A percentile compares a stretch with the other conserved stretches of the same genome.
phyloP scores from a whole-genome alignment of 176 grass and related monocot genomes.

The Juncus inflexus region DNA sequence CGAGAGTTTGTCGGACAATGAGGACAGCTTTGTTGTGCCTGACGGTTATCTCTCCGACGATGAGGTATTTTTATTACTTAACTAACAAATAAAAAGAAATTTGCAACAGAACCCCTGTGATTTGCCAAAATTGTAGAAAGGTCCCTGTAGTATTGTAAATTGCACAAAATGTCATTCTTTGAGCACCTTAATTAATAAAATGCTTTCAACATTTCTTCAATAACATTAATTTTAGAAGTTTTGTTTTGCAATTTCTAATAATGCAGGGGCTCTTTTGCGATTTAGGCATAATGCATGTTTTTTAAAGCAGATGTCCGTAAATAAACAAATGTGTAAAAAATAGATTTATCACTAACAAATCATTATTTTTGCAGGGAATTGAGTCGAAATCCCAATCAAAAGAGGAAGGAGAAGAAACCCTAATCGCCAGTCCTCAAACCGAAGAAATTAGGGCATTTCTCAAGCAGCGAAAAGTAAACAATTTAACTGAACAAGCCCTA shows the following conservation, averaged over 20 bases:
- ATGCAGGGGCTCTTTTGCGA: too few relatives aligned
- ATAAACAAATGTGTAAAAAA: not conserved
- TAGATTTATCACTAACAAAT: not conserved
- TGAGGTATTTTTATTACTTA: conserved; percentile 38
- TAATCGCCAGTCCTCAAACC: conserved; percentile 32
- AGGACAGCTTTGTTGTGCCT: conserved; percentile 97
- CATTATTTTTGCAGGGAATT: conserved; percentile 59
- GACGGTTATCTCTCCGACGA: conserved; percentile 92
- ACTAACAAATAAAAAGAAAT: not conserved
- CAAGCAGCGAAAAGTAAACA: conserved; percentile 58
- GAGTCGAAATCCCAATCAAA: conserved; percentile 42
- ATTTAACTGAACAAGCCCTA: conserved; percentile 88
- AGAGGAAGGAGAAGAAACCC: conserved; percentile 48
- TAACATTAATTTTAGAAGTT: too few relatives aligned
- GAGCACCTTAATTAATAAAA: too few relatives aligned
- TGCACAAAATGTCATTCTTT: too few relatives aligned
- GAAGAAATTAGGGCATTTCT: conserved; percentile 63
- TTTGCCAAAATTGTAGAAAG: not conserved
- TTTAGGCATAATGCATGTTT: too few relatives aligned
- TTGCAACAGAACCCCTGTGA: not conserved
- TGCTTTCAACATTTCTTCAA: too few relatives aligned
- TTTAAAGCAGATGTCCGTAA: too few relatives aligned
- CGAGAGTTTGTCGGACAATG: conserved; percentile 87
- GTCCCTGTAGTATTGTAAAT: too few relatives aligned
- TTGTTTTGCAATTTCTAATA: too few relatives aligned